phyloP scores from a whole-genome alignment of 1,284 basidiomycete species.

The Jaminaea rosea region DNA sequence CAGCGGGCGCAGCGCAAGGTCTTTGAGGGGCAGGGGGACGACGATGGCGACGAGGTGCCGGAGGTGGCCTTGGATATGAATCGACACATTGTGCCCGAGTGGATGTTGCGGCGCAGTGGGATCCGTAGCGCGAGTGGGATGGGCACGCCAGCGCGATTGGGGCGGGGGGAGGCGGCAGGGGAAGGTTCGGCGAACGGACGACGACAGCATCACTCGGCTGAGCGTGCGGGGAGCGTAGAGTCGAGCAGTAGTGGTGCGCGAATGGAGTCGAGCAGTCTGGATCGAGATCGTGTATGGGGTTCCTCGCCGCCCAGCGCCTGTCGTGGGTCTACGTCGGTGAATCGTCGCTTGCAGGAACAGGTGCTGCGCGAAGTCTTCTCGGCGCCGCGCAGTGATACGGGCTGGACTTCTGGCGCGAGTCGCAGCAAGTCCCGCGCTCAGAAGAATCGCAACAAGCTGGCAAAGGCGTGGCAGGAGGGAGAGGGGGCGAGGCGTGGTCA shows the following conservation, averaged over 20 bases:
- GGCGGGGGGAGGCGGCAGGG: too few relatives aligned
- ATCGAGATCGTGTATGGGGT: too few relatives aligned
- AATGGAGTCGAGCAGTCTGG: too few relatives aligned
- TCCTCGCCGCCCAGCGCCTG: slow-evolving; percentile 35
- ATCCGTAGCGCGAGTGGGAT: not conserved
- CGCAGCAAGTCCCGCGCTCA: slow-evolving; percentile 17
- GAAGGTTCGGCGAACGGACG: too few relatives aligned
- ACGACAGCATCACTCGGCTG: too few relatives aligned
- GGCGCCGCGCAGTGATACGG: slow-evolving; percentile 30
- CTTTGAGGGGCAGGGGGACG: slow-evolving; percentile 37
- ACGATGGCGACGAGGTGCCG: slow-evolving; percentile 47
- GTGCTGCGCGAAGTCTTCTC: slow-evolving; percentile 43
- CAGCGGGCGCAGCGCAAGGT: too few relatives aligned
- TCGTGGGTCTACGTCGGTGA: slow-evolving; percentile 42
- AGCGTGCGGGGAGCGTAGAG: too few relatives aligned
- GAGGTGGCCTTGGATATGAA: slow-evolving; percentile 85
- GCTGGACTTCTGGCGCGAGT: not conserved
- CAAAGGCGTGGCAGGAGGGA: slow-evolving; percentile 39
- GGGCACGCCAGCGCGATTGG: not conserved
- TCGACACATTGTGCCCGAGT: slow-evolving; percentile 88
- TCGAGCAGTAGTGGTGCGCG: too few relatives aligned
- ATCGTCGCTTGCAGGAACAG: slow-evolving; percentile 41
- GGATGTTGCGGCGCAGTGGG: slow-evolving; percentile 55
- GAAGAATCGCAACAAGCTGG: slow-evolving; percentile 26
- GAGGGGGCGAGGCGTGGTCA: slow-evolving; percentile 18